Percentiles rank a stretch among this genome's conserved stretches.
These are phyloP conservation scores for Nannizziopsis arthrosporioides DNA, from an alignment of 2,329 filamentous ascomycete genomes.

Conservation along the genomic window DNA sequence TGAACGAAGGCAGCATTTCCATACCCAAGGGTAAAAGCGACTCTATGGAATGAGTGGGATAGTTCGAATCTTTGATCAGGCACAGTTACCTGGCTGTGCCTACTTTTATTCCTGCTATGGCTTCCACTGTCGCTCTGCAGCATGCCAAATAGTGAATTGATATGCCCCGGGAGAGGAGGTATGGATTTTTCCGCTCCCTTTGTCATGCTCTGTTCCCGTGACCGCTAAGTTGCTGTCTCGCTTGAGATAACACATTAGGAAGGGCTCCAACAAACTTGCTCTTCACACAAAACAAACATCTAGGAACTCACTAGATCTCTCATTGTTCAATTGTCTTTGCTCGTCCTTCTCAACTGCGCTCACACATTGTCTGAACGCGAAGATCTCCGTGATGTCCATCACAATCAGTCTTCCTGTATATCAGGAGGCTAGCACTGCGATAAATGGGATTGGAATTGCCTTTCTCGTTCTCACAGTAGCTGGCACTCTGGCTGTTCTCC, in stretches of 20 bases:
- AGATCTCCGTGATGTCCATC: not conserved
- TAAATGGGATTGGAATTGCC: conserved; percentile 17
- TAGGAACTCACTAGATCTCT: not conserved
- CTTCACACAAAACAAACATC: not conserved
- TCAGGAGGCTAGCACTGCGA: not conserved
- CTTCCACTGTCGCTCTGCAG: no score
- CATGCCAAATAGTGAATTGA: no score
- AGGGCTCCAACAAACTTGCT: not conserved
- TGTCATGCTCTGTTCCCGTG: not conserved
- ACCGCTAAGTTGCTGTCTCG: not conserved
- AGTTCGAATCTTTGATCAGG: no score
- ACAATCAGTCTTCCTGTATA: not conserved
- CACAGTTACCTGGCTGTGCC: no score
- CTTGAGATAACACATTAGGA: conserved; percentile 7
- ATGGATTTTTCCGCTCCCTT: no score
- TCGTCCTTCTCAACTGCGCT: not conserved
- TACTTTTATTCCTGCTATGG: no score
- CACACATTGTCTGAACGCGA: not conserved
- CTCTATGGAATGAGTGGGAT: no score
- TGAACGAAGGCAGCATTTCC: no score
- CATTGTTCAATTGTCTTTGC: no score
- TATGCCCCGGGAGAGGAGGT: no score
- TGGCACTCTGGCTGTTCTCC: conserved; percentile 20
- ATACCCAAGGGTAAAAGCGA: no score
- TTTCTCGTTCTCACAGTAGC: conserved; percentile 17